phyloP scores from a whole-genome alignment of 2,329 filamentous ascomycete species.

The Monosporascus ibericus region DNA sequence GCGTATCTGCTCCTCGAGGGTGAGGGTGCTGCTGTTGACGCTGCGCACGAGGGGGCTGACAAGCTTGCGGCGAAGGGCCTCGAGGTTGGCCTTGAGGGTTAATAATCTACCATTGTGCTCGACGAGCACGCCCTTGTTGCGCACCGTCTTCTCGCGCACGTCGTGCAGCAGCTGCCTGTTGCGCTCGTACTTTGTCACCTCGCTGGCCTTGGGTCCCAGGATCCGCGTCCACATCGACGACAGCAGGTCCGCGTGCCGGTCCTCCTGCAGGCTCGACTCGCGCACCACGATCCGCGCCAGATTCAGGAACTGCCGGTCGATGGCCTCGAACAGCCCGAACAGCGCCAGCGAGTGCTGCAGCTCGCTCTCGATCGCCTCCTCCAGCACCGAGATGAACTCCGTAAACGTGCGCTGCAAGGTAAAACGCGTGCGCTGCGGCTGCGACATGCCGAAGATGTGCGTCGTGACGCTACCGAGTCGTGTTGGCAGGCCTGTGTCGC shows the following conservation, averaged over 20 bases:
- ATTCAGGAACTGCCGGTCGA: conserved; percentile 86
- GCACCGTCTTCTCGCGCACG: conserved; percentile 75
- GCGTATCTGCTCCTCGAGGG: conserved; percentile 77
- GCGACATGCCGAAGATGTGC: conserved; percentile 71
- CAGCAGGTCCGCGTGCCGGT: conserved; percentile 73
- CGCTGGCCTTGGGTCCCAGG: conserved; percentile 66
- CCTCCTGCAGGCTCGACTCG: conserved; percentile 76
- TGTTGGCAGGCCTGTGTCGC: conserved; percentile 52
- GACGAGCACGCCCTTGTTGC: conserved; percentile 80
- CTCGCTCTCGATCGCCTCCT: conserved; percentile 83
- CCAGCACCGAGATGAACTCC: conserved; percentile 79
- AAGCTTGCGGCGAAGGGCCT: conserved; percentile 75
- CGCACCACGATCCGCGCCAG: conserved; percentile 79
- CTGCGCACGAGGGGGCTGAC: conserved; percentile 77
- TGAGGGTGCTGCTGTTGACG: conserved; percentile 60
- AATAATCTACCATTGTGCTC: conserved; percentile 82
- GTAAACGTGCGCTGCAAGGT: conserved; percentile 83
- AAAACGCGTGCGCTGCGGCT: conserved; percentile 71
- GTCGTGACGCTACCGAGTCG: conserved; percentile 63
- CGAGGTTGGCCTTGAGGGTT: conserved; percentile 78
- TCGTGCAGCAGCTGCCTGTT: conserved; percentile 75
- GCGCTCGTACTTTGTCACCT: conserved; percentile 85
- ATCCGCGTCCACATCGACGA: conserved; percentile 80
- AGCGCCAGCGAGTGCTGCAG: conserved; percentile 73
- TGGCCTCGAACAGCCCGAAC: conserved; percentile 84